Evolutionary conservation across 495 filamentous ascomycete species (phyloP), one percentile per base, ranked within the genome.

Genomic region (Aspergillus cristatus): DNA sequence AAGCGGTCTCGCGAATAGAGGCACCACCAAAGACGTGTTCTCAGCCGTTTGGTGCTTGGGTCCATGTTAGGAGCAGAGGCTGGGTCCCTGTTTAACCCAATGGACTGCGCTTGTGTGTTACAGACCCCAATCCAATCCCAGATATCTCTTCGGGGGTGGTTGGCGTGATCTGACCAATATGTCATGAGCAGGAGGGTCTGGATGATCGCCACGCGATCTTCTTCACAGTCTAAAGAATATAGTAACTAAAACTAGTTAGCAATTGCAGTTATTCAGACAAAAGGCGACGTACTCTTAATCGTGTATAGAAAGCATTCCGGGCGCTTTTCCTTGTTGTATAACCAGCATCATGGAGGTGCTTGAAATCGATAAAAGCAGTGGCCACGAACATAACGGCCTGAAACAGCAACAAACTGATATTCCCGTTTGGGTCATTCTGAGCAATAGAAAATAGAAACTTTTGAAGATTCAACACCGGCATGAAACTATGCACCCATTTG

Each of bases 111-210:
- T 18, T 87, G 66, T 11, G 79, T 87, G 38, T 86, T 85, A 22
- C 82, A 85, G 4, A 88, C 71, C 10, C 84, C 85, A 64, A 89
- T 85, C 84, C 83, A 90, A 46, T 89, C 82, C 82, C 83, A 88
- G 13, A 83, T 88, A 54, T 91, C 85, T 50, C 54, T 45, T 16
- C 85, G 81, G 0, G 82, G 81, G 2, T 78, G 82, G 28, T 62
- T 63, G 35, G 60, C 53, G 6, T 55, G 53, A 55, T 89, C 83
- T 40, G 86, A 86, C 82, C 84, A 90, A 50, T 86, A 89, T 4
- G 84, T 87, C 78, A 91, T 83, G 15, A 94, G 66, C 7, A 94
- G 65, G 0, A 90, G 63, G 12, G 81, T 73, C 55, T 94, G 86
- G 4, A 90, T 71, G 28, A 90, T 74, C n/a, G 76, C 67, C 26